Evolutionary conservation across 2,329 filamentous ascomycete genomes (phyloP).

Genomic region (Colletotrichum siamense): DNA sequence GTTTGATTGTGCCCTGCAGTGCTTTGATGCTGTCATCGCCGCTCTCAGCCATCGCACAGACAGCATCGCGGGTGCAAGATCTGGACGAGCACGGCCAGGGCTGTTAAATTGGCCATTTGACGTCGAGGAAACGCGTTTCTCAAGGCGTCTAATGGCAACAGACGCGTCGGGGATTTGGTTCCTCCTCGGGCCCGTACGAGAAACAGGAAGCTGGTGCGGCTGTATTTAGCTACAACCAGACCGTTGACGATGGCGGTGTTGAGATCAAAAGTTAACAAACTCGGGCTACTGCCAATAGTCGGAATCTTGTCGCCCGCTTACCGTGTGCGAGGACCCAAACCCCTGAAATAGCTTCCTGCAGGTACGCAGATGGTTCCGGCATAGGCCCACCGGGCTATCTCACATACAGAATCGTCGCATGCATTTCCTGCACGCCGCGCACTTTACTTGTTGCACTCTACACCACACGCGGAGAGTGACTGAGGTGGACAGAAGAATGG

Average conservation of each 20-base stretch:
- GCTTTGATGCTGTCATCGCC: background rate
- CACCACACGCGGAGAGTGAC: background rate
- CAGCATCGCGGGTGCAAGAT: background rate
- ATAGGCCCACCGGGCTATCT: background rate
- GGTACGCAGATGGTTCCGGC: constrained; percentile 4
- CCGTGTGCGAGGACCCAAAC: background rate
- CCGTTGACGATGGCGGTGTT: background rate
- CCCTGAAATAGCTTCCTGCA: background rate
- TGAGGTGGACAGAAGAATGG: background rate
- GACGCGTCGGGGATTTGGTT: background rate
- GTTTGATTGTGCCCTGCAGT: background rate
- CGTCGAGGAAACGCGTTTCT: background rate
- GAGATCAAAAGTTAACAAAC: background rate
- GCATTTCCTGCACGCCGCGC: background rate
- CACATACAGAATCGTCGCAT: background rate
- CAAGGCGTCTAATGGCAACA: background rate
- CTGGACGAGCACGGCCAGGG: background rate
- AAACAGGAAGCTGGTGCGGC: background rate
- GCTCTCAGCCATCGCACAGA: background rate
- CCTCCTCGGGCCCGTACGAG: background rate
- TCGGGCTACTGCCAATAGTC: background rate
- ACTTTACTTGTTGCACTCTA: background rate
- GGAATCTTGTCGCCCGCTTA: background rate
- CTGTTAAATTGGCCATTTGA: background rate
- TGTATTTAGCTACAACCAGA: background rate